Conservation (phyloP, 495 filamentous ascomycete genomes). For the Diplogelasinospora grovesii region DNA sequence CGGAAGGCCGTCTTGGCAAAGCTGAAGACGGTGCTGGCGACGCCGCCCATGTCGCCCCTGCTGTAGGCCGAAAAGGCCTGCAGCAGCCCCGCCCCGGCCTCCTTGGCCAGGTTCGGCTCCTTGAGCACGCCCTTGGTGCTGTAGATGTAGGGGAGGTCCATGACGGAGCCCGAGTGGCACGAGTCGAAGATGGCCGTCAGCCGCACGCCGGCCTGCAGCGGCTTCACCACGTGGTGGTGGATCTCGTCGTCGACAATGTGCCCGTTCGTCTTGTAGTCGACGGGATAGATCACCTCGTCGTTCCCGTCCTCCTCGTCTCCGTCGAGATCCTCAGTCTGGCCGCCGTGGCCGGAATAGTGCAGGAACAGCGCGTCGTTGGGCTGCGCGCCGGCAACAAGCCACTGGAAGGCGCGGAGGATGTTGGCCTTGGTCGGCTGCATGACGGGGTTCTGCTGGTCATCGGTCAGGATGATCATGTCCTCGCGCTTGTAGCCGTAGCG, state of each 20-base stretch:
- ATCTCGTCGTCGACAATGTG: conserved; percentile 98
- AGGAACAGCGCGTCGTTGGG: conserved; percentile 46
- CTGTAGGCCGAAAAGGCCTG: conserved; percentile 78
- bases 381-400: conserved; percentile 39
- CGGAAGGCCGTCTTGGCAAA: conserved; percentile 84
- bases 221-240: conserved; percentile 79
- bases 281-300: conserved; percentile 96
- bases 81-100: conserved; percentile 85
- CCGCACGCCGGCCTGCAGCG: conserved; percentile 77
- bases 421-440: conserved; percentile 42
- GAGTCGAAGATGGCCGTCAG: conserved; percentile 97
- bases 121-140: conserved; percentile 92
- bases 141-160: conserved; percentile 96
- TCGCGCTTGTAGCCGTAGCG: conserved; percentile 57
- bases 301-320: conserved; percentile 89
- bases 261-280: conserved; percentile 80
- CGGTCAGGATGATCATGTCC: conserved; percentile 47
- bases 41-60: conserved; percentile 72
- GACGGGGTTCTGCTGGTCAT: conserved; percentile 38
- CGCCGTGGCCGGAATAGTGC: conserved; percentile 56
- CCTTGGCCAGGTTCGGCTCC: conserved; percentile 94
- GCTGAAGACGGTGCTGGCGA: conserved; percentile 64
- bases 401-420: conserved; percentile 43
- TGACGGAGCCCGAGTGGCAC: conserved; percentile 92
- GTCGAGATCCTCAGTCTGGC: conserved; percentile 38